Evolutionary conservation across 1,284 basidiomycete genomes (phyloP), one percentile per base, ranked within the genome.

Genomic region (Trichosporon asahii): DNA sequence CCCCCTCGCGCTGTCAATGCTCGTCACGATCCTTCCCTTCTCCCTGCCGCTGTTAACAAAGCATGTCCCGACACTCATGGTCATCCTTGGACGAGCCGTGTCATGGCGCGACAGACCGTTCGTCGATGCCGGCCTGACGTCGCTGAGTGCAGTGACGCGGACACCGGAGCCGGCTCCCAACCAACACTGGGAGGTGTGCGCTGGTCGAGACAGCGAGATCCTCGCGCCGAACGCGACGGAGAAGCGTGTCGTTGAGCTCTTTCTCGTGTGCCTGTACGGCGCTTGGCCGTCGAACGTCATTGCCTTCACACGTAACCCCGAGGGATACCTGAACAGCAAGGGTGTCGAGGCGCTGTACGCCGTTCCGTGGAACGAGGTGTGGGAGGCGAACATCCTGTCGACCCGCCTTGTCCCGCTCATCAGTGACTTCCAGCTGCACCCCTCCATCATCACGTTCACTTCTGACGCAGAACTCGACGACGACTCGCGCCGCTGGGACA

Each of bases 251-350:
- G 76, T 77, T 11, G 74, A 77, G 44, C 69, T 79, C 3, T 74
- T 74, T 35, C 74, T 81, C 12, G 73, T 80, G 31, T 74, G 73
- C 9, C 66, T 80, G 61, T 81, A 82, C 65, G 77, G 75, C 44
- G 79, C 76, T 2, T 82, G 81, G 81, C 81, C 81, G 2, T 82
- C 81, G 9, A 82, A 82, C 69, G 74, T 81, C n/a, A 74, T 81
- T 35, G 80, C 78, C 0, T 82, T 81, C 66, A 72, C 77, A 12
- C 76, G 80, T 67, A 77, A 82, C 69, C 79, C 78, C 0, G 75
- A 74, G 18, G 64, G 74, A 12, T 82, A 82, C 67, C 72, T 82
- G 31, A 68, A 61, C 2, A 71, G 72, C 44, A 80, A 81, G 64
- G 63, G 70, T 15, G 74, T 81, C 14, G 63, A 72, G 21, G 66